phyloP scores from a whole-genome alignment of 306 rosid genomes.

The Pyrus pyrifolia region DNA sequence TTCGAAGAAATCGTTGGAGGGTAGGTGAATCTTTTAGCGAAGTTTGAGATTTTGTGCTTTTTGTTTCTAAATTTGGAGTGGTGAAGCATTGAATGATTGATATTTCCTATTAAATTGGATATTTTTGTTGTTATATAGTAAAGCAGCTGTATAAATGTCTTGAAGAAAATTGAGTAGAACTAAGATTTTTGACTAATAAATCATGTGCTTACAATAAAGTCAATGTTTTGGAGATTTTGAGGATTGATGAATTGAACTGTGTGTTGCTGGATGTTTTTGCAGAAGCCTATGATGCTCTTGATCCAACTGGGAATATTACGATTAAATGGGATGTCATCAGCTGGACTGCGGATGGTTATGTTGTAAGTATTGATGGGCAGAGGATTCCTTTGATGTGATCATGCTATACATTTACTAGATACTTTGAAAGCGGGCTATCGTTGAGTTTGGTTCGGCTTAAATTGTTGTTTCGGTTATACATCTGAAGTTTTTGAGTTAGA shows the following conservation, averaged over 20 bases:
- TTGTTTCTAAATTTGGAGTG: background rate
- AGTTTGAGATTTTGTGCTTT: background rate
- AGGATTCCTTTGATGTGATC: constrained; percentile 10
- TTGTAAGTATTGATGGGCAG: constrained; percentile 46
- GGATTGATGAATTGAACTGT: constrained; percentile 6
- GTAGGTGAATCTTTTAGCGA: background rate
- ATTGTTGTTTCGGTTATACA: background rate
- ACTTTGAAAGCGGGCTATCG: background rate
- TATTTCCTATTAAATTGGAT: background rate
- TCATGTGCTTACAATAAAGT: background rate
- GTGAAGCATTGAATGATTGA: background rate
- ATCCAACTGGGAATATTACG: constrained; percentile 88
- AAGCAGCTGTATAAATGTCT: background rate
- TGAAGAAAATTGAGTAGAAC: background rate
- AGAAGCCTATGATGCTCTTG: constrained; percentile 89
- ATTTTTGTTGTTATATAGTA: background rate
- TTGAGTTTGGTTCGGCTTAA: background rate
- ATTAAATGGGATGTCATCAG: constrained; percentile 83
- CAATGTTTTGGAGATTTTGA: background rate
- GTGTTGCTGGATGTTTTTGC: constrained; percentile 23
- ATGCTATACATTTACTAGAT: background rate
- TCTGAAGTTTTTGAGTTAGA: background rate
- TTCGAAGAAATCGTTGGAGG: background rate
- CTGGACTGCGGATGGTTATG: constrained; percentile 94
- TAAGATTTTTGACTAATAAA: background rate